Percentiles rank a stretch among this genome's conserved stretches.
phyloP scores from a whole-genome alignment of 768 basidiomycete genomes.

The Boletus insuetus region DNA sequence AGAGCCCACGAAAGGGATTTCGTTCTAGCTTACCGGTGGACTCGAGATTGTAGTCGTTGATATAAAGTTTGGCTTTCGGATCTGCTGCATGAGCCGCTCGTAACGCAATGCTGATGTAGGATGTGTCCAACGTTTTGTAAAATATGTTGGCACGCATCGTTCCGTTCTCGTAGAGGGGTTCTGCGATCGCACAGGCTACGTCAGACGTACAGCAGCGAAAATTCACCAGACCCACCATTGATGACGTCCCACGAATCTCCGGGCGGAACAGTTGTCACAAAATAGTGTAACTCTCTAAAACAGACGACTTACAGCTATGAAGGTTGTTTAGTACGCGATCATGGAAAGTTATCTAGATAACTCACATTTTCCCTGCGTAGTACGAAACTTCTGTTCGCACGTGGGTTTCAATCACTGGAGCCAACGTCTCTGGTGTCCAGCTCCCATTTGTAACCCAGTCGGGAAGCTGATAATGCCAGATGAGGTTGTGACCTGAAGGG shows the following conservation, averaged over 20 bases:
- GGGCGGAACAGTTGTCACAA: not conserved
- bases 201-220: not conserved
- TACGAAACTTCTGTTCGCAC: conserved; percentile 18
- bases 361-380: conserved; percentile 15
- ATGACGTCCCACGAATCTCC: conserved; percentile 24
- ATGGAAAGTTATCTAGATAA: not conserved
- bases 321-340: not conserved
- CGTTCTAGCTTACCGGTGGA: conserved; percentile 15
- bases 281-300: not conserved
- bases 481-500: conserved; percentile 16
- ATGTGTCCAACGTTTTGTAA: conserved; percentile 45
- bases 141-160: conserved; percentile 53
- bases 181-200: not conserved
- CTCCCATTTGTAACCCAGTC: conserved; percentile 13
- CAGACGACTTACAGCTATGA: conserved; percentile 11
- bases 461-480: conserved; percentile 18
- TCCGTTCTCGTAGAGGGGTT: conserved; percentile 51
- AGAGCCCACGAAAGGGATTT: not conserved
- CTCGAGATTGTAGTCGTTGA: conserved; percentile 31
- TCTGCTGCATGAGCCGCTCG: conserved; percentile 31
- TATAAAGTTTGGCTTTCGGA: conserved; percentile 31
- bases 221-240: conserved; percentile 9
- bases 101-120: conserved; percentile 53
- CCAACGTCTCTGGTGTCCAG: conserved; percentile 13
- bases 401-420: conserved; percentile 16